Evolutionary conservation across 2,329 filamentous ascomycete species (phyloP).

Genomic region (Apiospora marii): DNA sequence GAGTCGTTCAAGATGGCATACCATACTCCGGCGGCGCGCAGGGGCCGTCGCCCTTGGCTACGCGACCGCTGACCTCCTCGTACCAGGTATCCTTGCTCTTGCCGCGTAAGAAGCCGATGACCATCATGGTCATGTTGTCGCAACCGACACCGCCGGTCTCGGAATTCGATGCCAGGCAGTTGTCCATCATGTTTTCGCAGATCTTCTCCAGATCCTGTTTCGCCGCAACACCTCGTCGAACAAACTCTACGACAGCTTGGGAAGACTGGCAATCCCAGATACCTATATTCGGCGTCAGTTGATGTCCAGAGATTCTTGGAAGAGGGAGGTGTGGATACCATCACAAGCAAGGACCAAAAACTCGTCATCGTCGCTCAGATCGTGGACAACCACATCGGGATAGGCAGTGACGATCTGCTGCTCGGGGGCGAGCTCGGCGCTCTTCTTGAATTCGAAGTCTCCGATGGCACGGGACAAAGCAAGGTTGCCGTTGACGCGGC

Average conservation of each 20-base stretch:
- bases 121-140: slow-evolving; percentile 99
- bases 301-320: not conserved
- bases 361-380: slow-evolving; percentile 91
- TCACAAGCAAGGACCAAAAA: slow-evolving; percentile 94
- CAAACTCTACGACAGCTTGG: slow-evolving; percentile 96
- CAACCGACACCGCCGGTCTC: slow-evolving; percentile 98
- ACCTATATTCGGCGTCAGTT: slow-evolving; percentile 60
- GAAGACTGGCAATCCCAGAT: slow-evolving; percentile 99
- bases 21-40: slow-evolving; percentile 99
- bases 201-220: slow-evolving; percentile 95
- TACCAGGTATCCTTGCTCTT: slow-evolving; percentile 99
- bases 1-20: slow-evolving; percentile 64
- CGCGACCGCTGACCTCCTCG: slow-evolving; percentile 90
- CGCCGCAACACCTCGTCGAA: slow-evolving; percentile 92
- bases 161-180: slow-evolving; percentile 96
- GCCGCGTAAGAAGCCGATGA: slow-evolving; percentile 88
- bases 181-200: slow-evolving; percentile 99
- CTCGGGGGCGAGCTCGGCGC: slow-evolving; percentile 94
- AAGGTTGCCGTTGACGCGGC: slow-evolving; percentile 96
- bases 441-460: slow-evolving; percentile 99
- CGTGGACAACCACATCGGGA: slow-evolving; percentile 91
- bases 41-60: slow-evolving; percentile 95
- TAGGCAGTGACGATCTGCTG: slow-evolving; percentile 98
- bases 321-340: slow-evolving; percentile 58
- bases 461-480: slow-evolving; percentile 96